Percentiles rank a stretch among this genome's conserved stretches.
These are phyloP conservation scores for Curvularia lunata DNA, from an alignment of 2,329 filamentous ascomycete species.

Conservation along the genomic window DNA sequence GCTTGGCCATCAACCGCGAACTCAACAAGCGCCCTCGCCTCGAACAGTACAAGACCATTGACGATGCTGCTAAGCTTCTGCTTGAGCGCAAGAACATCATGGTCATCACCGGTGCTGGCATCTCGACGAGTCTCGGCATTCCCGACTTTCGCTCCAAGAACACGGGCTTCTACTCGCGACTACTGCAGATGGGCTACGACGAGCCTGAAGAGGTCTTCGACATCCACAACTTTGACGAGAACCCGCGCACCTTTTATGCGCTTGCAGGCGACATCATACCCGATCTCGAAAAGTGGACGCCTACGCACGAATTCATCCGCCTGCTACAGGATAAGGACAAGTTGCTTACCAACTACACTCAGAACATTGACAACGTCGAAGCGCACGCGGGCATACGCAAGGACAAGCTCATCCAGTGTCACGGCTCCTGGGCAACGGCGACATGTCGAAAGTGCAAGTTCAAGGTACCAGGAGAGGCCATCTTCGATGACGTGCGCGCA, in stretches of 20 bases:
- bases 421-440: slow-evolving; percentile 93
- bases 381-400: slow-evolving; percentile 79
- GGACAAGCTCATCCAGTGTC: slow-evolving; percentile 90
- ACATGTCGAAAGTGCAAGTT: slow-evolving; percentile 83
- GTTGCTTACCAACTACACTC: slow-evolving; percentile 94
- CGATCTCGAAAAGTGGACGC: slow-evolving; percentile 78
- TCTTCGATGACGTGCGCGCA: slow-evolving; percentile 79
- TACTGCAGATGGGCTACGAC: slow-evolving; percentile 75
- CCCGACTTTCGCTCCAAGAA: slow-evolving; percentile 96
- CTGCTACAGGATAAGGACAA: slow-evolving; percentile 87
- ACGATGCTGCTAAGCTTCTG: slow-evolving; percentile 83
- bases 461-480: slow-evolving; percentile 74
- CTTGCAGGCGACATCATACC: slow-evolving; percentile 91
- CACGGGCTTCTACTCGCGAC: slow-evolving; percentile 86
- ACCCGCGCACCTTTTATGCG: slow-evolving; percentile 88
- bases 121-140: slow-evolving; percentile 94
- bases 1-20: slow-evolving; percentile 79
- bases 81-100: slow-evolving; percentile 81
- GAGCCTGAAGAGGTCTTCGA: slow-evolving; percentile 97
- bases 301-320: slow-evolving; percentile 92
- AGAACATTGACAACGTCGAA: slow-evolving; percentile 98
- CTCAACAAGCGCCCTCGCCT: slow-evolving; percentile 83
- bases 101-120: slow-evolving; percentile 92
- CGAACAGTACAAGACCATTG: slow-evolving; percentile 78
- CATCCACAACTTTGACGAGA: slow-evolving; percentile 81